Base-by-base conservation (phyloP, 2,329 filamentous ascomycete species). In the Cladobotryum protrusum region DNA sequence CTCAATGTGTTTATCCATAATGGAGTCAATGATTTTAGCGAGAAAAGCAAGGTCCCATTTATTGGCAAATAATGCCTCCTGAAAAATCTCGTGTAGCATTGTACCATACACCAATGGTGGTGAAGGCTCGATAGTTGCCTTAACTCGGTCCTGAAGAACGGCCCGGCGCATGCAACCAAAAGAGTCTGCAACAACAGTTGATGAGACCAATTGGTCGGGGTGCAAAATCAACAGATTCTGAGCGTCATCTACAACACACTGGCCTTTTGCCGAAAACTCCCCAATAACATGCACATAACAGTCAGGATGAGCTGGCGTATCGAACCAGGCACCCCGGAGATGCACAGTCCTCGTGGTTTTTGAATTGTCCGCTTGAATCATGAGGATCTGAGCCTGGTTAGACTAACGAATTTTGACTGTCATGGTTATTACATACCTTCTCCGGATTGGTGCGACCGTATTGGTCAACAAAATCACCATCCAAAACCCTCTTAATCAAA, bases 101-200 rank as follows among this genome's bases (percentile, higher is more conserved):
- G 88, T 93, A 43, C 93, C 93, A 63, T 97, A 97, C 1, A 97
- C 83, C 59, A 96, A 83, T 1, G 91, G 82, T 33, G 87, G 80
- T 41, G 83, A 88, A 2, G 88, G 78, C 56, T 89, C 87, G 60
- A 85, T 86, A 0, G 90, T 92, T 8, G 89, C 89, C 67, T 97
- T 97, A 59, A 99, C 86, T 32, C 93, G 85, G 65, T 99, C 92
- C 66, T 97, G 91, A 20, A 99, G 78, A 1, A 97, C 92, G 29
- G 93, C 90, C 56, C 92, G 86, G 15, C 93, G 86, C 64, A 87
- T 85, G 63, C 93, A 99, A 19, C 84, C 85, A 64, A 97, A 96
- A 0, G 93, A 96, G 67, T 99, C 93, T n/a, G 90, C 91, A 40
- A 99, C 87, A 5, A 95, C 89, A 1, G 93, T 97, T 3, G 93